Conservation (phyloP, 306 rosid species). For the Cercis canadensis region DNA sequence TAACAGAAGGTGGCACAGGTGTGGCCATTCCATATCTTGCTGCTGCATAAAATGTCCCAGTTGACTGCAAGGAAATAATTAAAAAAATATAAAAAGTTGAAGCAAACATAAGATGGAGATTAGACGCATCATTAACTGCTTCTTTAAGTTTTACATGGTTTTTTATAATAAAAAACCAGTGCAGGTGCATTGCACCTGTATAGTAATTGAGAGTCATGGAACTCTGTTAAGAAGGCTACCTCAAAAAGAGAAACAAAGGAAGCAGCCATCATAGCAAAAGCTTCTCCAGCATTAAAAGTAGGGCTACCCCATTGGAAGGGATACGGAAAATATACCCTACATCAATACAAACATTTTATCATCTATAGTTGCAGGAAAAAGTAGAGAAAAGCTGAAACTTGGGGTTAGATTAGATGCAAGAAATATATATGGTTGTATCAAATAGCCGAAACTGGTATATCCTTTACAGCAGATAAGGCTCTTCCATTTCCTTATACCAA, state of each 20-base stretch:
- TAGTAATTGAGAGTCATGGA: neutral
- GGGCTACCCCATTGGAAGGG: slow-evolving; percentile 96
- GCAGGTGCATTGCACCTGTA: too few relatives aligned
- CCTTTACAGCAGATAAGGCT: neutral
- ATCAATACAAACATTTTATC: slow-evolving; percentile 9
- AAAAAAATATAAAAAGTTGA: slow-evolving; percentile 17
- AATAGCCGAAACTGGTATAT: neutral
- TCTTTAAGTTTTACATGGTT: neutral
- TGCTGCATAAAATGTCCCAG: slow-evolving; percentile 78
- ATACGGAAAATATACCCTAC: slow-evolving; percentile 77
- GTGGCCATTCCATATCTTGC: slow-evolving; percentile 87
- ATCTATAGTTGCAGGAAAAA: neutral
- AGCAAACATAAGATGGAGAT: neutral
- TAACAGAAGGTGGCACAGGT: slow-evolving; percentile 85
- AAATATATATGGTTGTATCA: too few relatives aligned
- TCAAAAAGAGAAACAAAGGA: slow-evolving; percentile 82
- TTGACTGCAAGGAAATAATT: slow-evolving; percentile 56
- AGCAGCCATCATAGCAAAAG: slow-evolving; percentile 87
- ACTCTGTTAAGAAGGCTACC: slow-evolving; percentile 38
- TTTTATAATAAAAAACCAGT: too few relatives aligned
- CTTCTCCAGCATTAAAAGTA: slow-evolving; percentile 76
- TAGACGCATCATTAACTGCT: neutral
- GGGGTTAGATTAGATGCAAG: too few relatives aligned
- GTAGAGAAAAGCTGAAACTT: neutral
- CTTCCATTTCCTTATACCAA: too few relatives aligned